These are phyloP conservation scores for Umbilicus rupestris DNA, from an alignment of 164 flowering plant species.

Conservation along the genomic window DNA sequence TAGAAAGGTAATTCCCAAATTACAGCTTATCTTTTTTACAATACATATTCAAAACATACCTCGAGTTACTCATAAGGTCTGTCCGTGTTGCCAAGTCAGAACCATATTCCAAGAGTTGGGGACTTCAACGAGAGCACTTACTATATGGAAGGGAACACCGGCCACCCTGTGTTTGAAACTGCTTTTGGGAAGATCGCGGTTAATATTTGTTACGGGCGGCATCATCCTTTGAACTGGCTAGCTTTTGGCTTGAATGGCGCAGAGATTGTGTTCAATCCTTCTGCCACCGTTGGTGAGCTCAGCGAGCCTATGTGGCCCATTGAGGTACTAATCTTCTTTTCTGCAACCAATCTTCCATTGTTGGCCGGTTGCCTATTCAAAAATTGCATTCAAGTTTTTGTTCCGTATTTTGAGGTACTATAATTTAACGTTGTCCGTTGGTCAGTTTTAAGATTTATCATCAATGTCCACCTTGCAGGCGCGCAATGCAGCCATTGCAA, in stretches of 20 bases:
- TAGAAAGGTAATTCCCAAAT: conserved; percentile 52
- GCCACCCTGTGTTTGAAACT: conserved; percentile 98
- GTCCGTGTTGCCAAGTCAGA: conserved; percentile 31
- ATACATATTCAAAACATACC: neutral
- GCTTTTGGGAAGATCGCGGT: conserved; percentile 85
- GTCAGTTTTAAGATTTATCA: too few relatives aligned
- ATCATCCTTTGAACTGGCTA: conserved; percentile 94
- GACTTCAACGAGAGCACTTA: conserved; percentile 99
- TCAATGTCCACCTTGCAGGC: conserved; percentile 49
- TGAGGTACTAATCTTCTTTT: conserved; percentile 41
- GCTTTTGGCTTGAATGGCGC: conserved; percentile 99
- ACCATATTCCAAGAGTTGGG: conserved; percentile 96
- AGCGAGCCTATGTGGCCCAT: conserved; percentile 99
- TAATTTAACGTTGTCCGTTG: too few relatives aligned
- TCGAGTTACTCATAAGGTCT: neutral
- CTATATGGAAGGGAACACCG: conserved; percentile 96
- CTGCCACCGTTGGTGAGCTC: conserved; percentile 98
- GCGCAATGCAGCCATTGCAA: conserved; percentile 92
- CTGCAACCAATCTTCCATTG: neutral
- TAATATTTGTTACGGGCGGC: conserved; percentile 95
- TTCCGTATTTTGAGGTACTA: too few relatives aligned
- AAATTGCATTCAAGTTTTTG: neutral
- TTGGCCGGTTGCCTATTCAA: neutral
- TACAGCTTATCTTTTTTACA: too few relatives aligned
- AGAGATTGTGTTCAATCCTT: conserved; percentile 94